Evolutionary conservation across 2,329 filamentous ascomycete genomes (phyloP).

Genomic region (Delphinella strobiligena): DNA sequence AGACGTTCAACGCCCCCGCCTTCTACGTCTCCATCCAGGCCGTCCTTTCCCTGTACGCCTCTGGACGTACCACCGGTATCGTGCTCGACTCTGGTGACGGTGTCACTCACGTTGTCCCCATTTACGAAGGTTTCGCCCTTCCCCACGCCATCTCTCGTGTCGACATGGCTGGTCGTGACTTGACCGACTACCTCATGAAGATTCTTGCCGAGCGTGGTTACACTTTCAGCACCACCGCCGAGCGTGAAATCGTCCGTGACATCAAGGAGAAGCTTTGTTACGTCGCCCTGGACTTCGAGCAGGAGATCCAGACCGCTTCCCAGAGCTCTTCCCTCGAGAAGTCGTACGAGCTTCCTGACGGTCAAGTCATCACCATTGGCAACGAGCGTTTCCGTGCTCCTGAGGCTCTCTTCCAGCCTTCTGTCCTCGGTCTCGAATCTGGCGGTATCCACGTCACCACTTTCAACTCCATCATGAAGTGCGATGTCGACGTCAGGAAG

Average conservation of each 20-base stretch:
- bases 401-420: slow-evolving; percentile 99
- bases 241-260: slow-evolving; percentile 99
- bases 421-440: slow-evolving; percentile 93
- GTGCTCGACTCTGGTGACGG: slow-evolving; percentile 99
- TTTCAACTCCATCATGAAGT: slow-evolving; percentile 99
- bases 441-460: slow-evolving; percentile 99
- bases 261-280: slow-evolving; percentile 99
- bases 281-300: slow-evolving; percentile 98
- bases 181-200: slow-evolving; percentile 99
- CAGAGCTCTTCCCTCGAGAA: slow-evolving; percentile 99
- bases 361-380: slow-evolving; percentile 99
- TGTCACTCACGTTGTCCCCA: slow-evolving; percentile 99
- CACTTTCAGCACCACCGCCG: slow-evolving; percentile 98
- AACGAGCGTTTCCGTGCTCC: slow-evolving; percentile 99
- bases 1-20: slow-evolving; percentile 99
- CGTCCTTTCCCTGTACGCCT: slow-evolving; percentile 97
- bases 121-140: slow-evolving; percentile 99
- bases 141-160: slow-evolving; percentile 99
- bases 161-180: slow-evolving; percentile 99
- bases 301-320: slow-evolving; percentile 99
- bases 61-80: slow-evolving; percentile 99
- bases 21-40: slow-evolving; percentile 99
- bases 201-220: slow-evolving; percentile 98
- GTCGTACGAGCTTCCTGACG: slow-evolving; percentile 99
- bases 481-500: slow-evolving; percentile 99